These are phyloP conservation scores for Ganoderma sinense DNA, from an alignment of 1,284 basidiomycete species.

Conservation along the genomic window DNA sequence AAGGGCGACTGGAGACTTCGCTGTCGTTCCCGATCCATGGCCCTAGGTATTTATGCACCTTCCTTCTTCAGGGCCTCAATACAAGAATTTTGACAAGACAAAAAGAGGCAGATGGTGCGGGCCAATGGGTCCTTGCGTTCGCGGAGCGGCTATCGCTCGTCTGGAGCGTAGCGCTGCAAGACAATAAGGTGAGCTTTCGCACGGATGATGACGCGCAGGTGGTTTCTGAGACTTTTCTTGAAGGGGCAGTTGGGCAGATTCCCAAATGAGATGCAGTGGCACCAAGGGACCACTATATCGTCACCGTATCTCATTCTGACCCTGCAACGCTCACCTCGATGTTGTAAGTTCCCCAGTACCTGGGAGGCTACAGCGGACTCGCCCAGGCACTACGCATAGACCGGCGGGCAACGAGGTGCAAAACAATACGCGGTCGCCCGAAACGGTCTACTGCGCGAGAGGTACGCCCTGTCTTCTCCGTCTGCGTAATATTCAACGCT, in stretches of 20 bases:
- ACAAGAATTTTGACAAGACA: slow-evolving; percentile 18
- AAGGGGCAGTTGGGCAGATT: background rate
- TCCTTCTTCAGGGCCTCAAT: slow-evolving; percentile 10
- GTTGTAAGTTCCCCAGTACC: background rate
- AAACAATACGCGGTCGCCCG: background rate
- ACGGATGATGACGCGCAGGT: background rate
- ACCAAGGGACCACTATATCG: background rate
- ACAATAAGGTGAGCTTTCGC: slow-evolving; percentile 5
- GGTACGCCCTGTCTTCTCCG: background rate
- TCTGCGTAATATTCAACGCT: slow-evolving; percentile 1
- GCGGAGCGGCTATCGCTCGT: too few species aligned
- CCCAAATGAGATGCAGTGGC: background rate
- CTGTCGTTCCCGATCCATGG: slow-evolving; percentile 6
- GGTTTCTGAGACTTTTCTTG: too few species aligned
- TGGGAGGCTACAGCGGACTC: background rate
- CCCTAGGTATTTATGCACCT: slow-evolving; percentile 1
- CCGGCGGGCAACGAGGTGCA: background rate
- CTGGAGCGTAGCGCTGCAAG: background rate
- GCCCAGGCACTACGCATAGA: background rate
- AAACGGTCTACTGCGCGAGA: background rate
- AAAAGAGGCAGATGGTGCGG: slow-evolving; percentile 13
- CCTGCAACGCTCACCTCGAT: background rate
- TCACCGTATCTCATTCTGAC: background rate
- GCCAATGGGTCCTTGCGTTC: background rate
- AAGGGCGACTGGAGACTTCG: slow-evolving; percentile 18